phyloP scores from a whole-genome alignment of 2,329 filamentous ascomycete genomes.

The Macrophomina pseudophaseolina region DNA sequence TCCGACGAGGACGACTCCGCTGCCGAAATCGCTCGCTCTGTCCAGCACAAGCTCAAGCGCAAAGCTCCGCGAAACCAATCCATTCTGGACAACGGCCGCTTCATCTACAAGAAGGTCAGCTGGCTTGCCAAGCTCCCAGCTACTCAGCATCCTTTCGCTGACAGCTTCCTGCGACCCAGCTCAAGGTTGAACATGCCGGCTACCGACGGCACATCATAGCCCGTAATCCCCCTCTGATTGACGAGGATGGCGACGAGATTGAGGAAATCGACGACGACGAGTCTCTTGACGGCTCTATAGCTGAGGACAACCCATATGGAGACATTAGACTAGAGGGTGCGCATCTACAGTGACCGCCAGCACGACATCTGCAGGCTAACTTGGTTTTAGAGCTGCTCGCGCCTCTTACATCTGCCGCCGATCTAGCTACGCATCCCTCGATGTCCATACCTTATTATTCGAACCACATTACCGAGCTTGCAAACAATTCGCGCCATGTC shows the following conservation, averaged over 20 bases:
- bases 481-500: conserved; percentile 70
- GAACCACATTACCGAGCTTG: conserved; percentile 72
- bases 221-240: conserved; percentile 72
- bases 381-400: conserved; percentile 67
- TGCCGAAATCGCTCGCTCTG: conserved; percentile 70
- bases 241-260: conserved; percentile 79
- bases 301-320: conserved; percentile 74
- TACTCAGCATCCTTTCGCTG: neutral
- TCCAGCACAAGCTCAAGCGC: conserved; percentile 73
- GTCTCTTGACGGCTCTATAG: conserved; percentile 54
- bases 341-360: neutral
- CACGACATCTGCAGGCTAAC: conserved; percentile 33
- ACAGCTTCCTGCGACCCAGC: conserved; percentile 32
- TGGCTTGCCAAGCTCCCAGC: neutral
- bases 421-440: conserved; percentile 75
- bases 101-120: conserved; percentile 73
- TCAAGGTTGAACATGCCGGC: conserved; percentile 76
- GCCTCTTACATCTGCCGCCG: conserved; percentile 75
- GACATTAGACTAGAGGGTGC: conserved; percentile 72
- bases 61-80: conserved; percentile 54
- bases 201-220: conserved; percentile 74
- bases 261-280: conserved; percentile 74
- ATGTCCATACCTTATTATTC: conserved; percentile 77
- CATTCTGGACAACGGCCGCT: conserved; percentile 56
- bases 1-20: conserved; percentile 74